phyloP scores from a whole-genome alignment of 805 yeast genomes.

The Schwanniomyces yamadae region DNA sequence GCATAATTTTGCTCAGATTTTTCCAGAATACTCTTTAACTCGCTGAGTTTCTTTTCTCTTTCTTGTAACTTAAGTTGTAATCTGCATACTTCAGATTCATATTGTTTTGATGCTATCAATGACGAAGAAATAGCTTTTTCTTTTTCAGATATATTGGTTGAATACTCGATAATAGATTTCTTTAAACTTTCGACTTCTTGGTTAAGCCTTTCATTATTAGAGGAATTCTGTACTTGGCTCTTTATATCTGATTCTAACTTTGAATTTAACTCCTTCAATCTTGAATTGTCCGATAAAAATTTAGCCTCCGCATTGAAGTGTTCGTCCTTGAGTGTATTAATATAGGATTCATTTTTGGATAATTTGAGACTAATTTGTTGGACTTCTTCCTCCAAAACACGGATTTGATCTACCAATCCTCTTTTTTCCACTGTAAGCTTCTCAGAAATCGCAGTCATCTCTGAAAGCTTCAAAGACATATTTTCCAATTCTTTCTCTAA shows the following conservation, averaged over 20 bases:
- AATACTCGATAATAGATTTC: neutral
- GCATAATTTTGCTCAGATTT: neutral
- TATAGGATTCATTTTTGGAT: neutral
- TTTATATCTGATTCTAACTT: neutral
- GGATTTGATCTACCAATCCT: too few species aligned
- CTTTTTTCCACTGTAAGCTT: constrained; percentile 13
- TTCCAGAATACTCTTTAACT: neutral
- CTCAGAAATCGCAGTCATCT: constrained; percentile 12
- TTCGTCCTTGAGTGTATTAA: neutral
- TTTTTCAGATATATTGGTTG: neutral
- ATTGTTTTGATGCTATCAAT: neutral
- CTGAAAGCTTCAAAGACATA: constrained; percentile 9
- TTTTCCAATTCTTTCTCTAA: neutral
- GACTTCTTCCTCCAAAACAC: neutral
- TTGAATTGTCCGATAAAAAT: neutral
- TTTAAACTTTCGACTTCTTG: constrained; percentile 2
- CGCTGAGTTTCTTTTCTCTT: neutral
- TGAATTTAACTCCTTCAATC: neutral
- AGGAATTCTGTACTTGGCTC: neutral
- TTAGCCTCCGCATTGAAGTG: neutral
- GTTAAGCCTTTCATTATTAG: neutral
- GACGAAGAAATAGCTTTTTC: neutral
- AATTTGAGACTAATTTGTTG: neutral
- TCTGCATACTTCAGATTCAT: neutral
- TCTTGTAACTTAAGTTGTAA: too few species aligned